Conservation (phyloP, 2,329 filamentous ascomycete species). For the Ustulina deusta region DNA sequence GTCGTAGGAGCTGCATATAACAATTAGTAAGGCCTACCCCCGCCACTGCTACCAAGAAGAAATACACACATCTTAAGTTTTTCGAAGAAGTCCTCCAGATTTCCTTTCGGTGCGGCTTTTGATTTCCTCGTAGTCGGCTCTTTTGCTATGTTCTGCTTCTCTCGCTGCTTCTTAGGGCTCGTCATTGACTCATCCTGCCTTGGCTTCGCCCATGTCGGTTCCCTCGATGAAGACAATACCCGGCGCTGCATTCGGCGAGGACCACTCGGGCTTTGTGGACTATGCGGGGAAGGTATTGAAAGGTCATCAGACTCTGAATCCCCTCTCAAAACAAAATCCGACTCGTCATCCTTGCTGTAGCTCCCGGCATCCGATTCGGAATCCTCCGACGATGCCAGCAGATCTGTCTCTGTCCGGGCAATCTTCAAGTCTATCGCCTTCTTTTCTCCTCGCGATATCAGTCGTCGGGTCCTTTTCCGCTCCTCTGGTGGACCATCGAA, state of each 20-base stretch:
- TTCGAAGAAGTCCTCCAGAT: conserved; percentile 49
- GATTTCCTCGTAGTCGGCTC: conserved; percentile 32
- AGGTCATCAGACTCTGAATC: conserved; percentile 43
- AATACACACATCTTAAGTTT: conserved; percentile 50
- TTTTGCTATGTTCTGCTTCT: conserved; percentile 28
- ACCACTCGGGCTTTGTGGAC: conserved; percentile 39
- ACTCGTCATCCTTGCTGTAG: conserved; percentile 41
- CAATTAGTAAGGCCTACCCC: conserved; percentile 20
- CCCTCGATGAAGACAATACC: conserved; percentile 41
- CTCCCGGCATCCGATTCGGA: conserved; percentile 36
- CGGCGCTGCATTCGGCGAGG: conserved; percentile 40
- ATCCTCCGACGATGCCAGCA: conserved; percentile 22
- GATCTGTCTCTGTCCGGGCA: conserved; percentile 20
- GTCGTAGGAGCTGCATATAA: conserved; percentile 46
- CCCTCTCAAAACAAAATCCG: conserved; percentile 43
- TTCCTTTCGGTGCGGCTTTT: conserved; percentile 35
- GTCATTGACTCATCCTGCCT: conserved; percentile 16
- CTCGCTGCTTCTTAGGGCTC: conserved; percentile 35
- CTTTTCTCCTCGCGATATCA: conserved; percentile 28
- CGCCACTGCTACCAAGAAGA: neutral
- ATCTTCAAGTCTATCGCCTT: conserved; percentile 14
- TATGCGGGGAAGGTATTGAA: conserved; percentile 37
- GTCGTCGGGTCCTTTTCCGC: conserved; percentile 30
- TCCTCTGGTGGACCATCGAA: conserved; percentile 32
- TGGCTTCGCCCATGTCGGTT: conserved; percentile 22